Percentiles rank a stretch among this genome's conserved stretches.
These are phyloP conservation scores for Globisporangium emineosum DNA, from an alignment of 352 stramenopile species.

Conservation along the genomic window DNA sequence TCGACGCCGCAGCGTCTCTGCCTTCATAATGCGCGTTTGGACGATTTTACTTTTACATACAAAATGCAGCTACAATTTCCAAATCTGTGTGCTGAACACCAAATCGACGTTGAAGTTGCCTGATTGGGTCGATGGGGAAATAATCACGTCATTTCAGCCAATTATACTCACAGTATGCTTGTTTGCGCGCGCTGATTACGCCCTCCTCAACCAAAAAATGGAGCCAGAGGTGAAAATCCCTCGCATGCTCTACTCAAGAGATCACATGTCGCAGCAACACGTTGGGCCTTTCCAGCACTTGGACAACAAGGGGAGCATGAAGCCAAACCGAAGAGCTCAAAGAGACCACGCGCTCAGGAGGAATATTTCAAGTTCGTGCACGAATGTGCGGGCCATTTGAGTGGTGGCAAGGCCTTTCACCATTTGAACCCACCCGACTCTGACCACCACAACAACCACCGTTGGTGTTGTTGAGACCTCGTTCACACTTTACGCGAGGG, in stretches of 20 bases:
- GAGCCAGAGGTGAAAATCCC: not conserved
- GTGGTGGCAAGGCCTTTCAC: not conserved
- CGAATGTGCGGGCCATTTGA: too few species aligned
- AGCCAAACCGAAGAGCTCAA: too few species aligned
- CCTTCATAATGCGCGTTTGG: not conserved
- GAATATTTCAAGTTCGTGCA: not conserved
- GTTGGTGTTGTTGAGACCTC: too few species aligned
- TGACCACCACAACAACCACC: too few species aligned
- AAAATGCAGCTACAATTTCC: not conserved
- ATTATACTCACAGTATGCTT: not conserved
- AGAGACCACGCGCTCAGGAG: too few species aligned
- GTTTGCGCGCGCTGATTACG: not conserved
- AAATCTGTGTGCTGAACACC: not conserved
- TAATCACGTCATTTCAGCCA: not conserved
- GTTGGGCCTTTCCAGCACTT: not conserved
- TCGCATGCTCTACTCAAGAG: not conserved
- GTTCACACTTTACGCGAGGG: not conserved
- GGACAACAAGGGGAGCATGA: not conserved
- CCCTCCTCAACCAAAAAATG: not conserved
- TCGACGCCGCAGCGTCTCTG: not conserved
- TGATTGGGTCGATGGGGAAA: not conserved
- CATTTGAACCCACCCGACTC: not conserved
- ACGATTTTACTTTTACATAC: not conserved
- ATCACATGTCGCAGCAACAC: not conserved
- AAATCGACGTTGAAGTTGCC: not conserved